These are phyloP conservation scores for Arthroderma sp. DNA, from an alignment of 2,329 filamentous ascomycete species.

Conservation along the genomic window DNA sequence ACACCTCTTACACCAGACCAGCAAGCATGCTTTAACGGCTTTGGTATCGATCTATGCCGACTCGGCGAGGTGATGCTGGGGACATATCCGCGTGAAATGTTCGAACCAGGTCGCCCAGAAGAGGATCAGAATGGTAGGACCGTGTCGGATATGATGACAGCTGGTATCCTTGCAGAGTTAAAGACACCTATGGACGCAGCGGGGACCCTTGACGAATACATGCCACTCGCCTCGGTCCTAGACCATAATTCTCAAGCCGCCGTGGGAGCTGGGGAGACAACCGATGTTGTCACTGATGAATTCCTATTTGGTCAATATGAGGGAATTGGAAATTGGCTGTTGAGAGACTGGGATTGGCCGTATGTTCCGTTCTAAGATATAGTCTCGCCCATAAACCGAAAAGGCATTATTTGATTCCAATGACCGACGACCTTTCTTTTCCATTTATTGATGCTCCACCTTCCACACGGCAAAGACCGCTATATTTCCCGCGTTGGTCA, in stretches of 20 bases:
- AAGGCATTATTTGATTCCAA: too few relatives aligned
- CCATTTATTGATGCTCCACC: too few relatives aligned
- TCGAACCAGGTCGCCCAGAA: constrained; percentile 8
- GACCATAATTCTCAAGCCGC: constrained; percentile 12
- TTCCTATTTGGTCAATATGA: constrained; percentile 16
- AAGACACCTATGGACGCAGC: constrained; percentile 10
- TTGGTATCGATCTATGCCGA: constrained; percentile 17
- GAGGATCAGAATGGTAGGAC: constrained; percentile 12
- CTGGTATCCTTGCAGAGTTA: constrained; percentile 13
- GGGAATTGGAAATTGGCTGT: constrained; percentile 19
- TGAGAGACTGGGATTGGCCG: constrained; percentile 16
- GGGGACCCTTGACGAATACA: constrained; percentile 12
- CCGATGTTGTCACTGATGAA: constrained; percentile 10
- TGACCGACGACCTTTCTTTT: too few relatives aligned
- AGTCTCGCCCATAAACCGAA: too few relatives aligned
- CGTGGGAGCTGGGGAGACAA: constrained; percentile 6
- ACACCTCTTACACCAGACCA: constrained; percentile 14
- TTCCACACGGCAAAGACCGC: too few relatives aligned
- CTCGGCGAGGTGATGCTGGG: constrained; percentile 14
- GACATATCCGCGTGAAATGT: constrained; percentile 8
- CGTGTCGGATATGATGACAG: constrained; percentile 14
- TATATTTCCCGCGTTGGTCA: too few relatives aligned
- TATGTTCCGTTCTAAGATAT: too few relatives aligned
- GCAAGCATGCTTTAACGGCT: constrained; percentile 14
- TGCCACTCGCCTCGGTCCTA: constrained; percentile 15